Evolutionary conservation across 495 filamentous ascomycete species (phyloP).

Genomic region (Penicillium nucicola): DNA sequence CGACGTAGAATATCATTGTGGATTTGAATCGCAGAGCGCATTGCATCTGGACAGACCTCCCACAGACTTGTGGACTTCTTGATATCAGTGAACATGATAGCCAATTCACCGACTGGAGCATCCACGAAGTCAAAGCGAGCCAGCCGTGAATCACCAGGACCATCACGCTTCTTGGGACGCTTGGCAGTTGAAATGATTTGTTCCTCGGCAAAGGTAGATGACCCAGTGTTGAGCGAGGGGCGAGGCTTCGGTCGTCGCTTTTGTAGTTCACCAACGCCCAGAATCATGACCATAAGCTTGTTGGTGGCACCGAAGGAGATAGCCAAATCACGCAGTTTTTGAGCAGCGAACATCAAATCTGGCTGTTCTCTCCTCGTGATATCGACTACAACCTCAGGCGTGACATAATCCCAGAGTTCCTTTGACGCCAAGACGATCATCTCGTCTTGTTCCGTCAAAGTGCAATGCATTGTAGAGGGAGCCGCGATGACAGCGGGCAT

Average conservation of each 20-base stretch:
- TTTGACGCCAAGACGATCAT: slow-evolving; percentile 87
- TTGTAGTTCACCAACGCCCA: slow-evolving; percentile 86
- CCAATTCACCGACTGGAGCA: slow-evolving; percentile 82
- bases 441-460: slow-evolving; percentile 85
- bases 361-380: slow-evolving; percentile 76
- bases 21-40: slow-evolving; percentile 91
- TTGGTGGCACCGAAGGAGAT: slow-evolving; percentile 89
- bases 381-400: slow-evolving; percentile 86
- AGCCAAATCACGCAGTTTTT: slow-evolving; percentile 91
- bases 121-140: slow-evolving; percentile 87
- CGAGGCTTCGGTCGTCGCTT: slow-evolving; percentile 73
- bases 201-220: slow-evolving; percentile 68
- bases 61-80: slow-evolving; percentile 97
- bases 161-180: slow-evolving; percentile 63
- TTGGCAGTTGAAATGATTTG: slow-evolving; percentile 59
- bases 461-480: slow-evolving; percentile 75
- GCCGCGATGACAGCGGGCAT: slow-evolving; percentile 93
- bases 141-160: slow-evolving; percentile 74
- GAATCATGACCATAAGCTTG: slow-evolving; percentile 99
- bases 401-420: slow-evolving; percentile 92
- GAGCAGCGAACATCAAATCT: slow-evolving; percentile 94
- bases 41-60: slow-evolving; percentile 91
- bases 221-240: slow-evolving; percentile 76
- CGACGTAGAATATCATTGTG: slow-evolving; percentile 95
- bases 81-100: slow-evolving; percentile 98